phyloP scores from a whole-genome alignment of 805 yeast genomes.

The Blastobotrys parvus region DNA sequence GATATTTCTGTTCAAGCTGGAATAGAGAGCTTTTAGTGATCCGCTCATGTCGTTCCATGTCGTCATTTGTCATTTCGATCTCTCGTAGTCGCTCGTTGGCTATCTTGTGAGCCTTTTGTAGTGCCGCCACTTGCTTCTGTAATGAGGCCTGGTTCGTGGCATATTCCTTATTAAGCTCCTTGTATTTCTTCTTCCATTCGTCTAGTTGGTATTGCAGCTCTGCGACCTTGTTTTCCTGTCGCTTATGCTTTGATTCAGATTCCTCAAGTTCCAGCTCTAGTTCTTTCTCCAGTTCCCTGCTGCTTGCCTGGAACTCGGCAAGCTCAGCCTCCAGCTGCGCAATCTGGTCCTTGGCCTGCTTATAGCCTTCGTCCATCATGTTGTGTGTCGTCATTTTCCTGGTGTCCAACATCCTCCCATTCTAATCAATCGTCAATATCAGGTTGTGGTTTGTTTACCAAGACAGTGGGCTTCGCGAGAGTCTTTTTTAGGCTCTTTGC shows the following conservation, averaged over 20 bases:
- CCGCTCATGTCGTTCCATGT: slow-evolving; percentile 36
- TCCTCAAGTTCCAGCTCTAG: slow-evolving; percentile 37
- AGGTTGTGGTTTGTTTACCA: too few relatives aligned
- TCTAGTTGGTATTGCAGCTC: slow-evolving; percentile 21
- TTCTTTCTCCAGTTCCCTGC: slow-evolving; percentile 38
- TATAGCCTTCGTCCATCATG: too few relatives aligned
- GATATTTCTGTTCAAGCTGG: slow-evolving; percentile 31
- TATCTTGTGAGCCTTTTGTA: slow-evolving; percentile 26
- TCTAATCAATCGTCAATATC: too few relatives aligned
- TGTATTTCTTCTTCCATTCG: slow-evolving; percentile 23
- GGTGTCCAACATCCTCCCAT: too few relatives aligned
- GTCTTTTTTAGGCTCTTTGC: too few relatives aligned
- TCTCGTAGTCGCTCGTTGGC: slow-evolving; percentile 31
- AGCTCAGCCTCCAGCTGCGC: slow-evolving; percentile 35
- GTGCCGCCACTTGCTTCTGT: slow-evolving; percentile 21
- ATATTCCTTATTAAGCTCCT: slow-evolving; percentile 24
- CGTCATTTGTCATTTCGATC: slow-evolving; percentile 37
- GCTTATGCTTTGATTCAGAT: slow-evolving; percentile 23
- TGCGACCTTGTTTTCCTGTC: slow-evolving; percentile 18
- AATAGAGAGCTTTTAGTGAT: slow-evolving; percentile 27
- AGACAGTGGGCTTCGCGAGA: too few relatives aligned
- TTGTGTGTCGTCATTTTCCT: too few relatives aligned
- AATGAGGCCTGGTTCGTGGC: slow-evolving; percentile 18
- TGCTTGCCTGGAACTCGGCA: slow-evolving; percentile 36
- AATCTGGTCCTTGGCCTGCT: too few relatives aligned